Evolutionary conservation across 140 eudicot species (phyloP), one percentile per base, ranked within the genome.

Genomic region (Senecio squalidus): DNA sequence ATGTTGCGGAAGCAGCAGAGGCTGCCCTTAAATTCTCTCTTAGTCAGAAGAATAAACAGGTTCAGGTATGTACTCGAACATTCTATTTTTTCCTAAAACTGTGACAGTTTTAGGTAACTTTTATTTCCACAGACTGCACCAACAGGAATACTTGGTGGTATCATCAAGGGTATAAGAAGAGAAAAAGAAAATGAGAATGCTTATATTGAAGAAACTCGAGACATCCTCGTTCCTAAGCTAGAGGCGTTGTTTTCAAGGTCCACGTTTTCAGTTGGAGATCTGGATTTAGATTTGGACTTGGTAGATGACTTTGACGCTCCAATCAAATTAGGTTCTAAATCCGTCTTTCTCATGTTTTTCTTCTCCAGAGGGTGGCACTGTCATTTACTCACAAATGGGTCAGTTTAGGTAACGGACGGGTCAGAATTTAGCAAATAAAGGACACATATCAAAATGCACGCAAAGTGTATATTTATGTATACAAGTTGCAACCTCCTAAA

Each of bases 1-100:
- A 61, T 64, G 90, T 93, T 46, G 95, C 95, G 28, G 89, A 84
- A 71, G 93, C 93, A 75, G 76, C 75, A 34, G 82, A 77, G 78
- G 78, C 76, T 69, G 79, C 77, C 72, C 27, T 69, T 68, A 72
- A 69, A 34, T 67, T 62, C 64, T 76, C 80, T 67, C 67, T 72
- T 38, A 53, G 71, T 60, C 89, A 78, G 61, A 92, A 74, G 74
- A 74, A 69, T 66, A 71, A 83, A 49, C 80, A 84, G 93, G 95
- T 84, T 70, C 1, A 27, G 21, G 16, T 16, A 40, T 24, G 52
- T 64, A 79, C 62, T 64, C 20, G 40, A 55, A 60, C 22, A 29
- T 16, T 34, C 24, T 25, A 14, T 33, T 27, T 22, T 52, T 49
- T 58, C 48, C 29, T 38, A 11, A 28, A 74, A 54, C 29, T 23